Evolutionary conservation across 2,329 filamentous ascomycete species (phyloP).

Genomic region (Cladosporium colombiae): DNA sequence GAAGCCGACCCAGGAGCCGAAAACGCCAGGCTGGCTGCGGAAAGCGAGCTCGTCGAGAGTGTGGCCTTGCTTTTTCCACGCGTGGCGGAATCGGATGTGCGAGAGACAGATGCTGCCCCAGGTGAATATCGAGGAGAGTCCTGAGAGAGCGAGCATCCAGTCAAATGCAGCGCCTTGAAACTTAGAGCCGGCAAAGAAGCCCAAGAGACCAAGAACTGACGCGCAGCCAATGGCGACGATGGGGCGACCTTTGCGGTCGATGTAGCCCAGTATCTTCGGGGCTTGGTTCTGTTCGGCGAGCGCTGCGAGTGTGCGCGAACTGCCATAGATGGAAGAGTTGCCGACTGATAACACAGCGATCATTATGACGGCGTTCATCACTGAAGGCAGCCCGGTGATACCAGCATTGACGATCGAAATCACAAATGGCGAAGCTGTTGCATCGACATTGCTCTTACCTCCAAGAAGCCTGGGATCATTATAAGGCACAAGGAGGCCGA

Average conservation of each 20-base stretch:
- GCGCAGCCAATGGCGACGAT: conserved; percentile 67
- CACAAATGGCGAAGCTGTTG: conserved; percentile 63
- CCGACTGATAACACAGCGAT: conserved; percentile 62
- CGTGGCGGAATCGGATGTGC: conserved; percentile 84
- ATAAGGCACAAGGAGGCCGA: conserved; percentile 39
- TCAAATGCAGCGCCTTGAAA: conserved; percentile 66
- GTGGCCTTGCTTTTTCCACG: conserved; percentile 71
- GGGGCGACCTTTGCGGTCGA: conserved; percentile 81
- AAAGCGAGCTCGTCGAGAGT: conserved; percentile 67
- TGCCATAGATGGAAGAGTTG: conserved; percentile 57
- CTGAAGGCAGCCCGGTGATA: conserved; percentile 60
- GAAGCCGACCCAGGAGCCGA: conserved; percentile 64
- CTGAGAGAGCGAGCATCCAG: conserved; percentile 78
- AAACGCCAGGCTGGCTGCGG: conserved; percentile 56
- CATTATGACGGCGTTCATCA: conserved; percentile 69
- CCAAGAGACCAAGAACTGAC: conserved; percentile 68
- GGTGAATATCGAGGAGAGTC: conserved; percentile 73
- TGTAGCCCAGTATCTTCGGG: conserved; percentile 60
- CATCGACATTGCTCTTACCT: conserved; percentile 36
- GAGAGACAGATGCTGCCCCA: conserved; percentile 85
- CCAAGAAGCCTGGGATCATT: conserved; percentile 41
- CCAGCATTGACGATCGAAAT: conserved; percentile 64
- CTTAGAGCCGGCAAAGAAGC: conserved; percentile 70
- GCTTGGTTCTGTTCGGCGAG: conserved; percentile 70
- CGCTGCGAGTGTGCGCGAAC: conserved; percentile 84